Percentiles rank a stretch among this genome's conserved stretches.
Evolutionary conservation across 305 asterid genomes (phyloP).

Genomic region (Rubia peregrina): DNA sequence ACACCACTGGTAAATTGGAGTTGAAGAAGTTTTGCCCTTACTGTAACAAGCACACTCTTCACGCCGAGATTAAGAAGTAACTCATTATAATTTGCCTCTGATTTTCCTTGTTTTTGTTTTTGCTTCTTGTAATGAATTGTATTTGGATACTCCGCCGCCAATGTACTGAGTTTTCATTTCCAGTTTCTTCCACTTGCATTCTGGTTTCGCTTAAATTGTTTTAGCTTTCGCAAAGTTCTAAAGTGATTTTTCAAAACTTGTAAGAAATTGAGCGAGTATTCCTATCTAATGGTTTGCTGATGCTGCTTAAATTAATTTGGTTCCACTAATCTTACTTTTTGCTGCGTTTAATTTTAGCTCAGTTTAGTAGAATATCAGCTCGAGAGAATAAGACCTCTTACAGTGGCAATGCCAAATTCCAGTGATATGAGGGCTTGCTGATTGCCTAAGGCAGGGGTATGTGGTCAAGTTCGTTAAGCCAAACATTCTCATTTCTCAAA

Average conservation of each 20-base stretch:
- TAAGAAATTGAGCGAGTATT: too few relatives aligned
- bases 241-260: too few relatives aligned
- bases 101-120: background rate
- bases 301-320: too few relatives aligned
- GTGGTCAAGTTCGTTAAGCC: background rate
- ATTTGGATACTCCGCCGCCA: background rate
- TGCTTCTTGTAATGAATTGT: background rate
- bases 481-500: background rate
- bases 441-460: background rate
- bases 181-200: background rate
- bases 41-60: constrained; percentile 8
- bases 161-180: background rate
- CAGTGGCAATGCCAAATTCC: background rate
- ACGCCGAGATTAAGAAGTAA: constrained; percentile 6
- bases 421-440: background rate
- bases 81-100: background rate
- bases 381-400: too few relatives aligned
- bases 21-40: constrained; percentile 5
- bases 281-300: too few relatives aligned
- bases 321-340: too few relatives aligned
- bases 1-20: constrained; percentile 9
- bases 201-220: too few relatives aligned
- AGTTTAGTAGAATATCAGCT: too few relatives aligned
- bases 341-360: too few relatives aligned
- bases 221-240: too few relatives aligned